These are phyloP conservation scores for Vitis labrusca DNA, from an alignment of 164 flowering plant genomes.

Conservation along the genomic window DNA sequence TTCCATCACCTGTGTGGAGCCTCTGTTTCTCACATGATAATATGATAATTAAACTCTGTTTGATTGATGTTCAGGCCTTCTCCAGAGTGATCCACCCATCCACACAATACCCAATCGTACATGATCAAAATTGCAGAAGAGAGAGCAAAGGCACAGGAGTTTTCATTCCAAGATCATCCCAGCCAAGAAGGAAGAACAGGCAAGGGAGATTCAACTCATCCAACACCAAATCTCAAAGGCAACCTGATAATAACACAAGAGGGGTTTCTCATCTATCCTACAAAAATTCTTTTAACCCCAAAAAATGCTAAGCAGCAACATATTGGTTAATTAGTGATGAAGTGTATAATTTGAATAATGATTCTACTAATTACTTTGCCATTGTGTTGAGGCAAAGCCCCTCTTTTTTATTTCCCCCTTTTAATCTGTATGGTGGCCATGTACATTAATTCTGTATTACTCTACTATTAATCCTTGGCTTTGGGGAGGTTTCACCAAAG, in stretches of 20 bases:
- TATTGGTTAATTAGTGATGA: background rate
- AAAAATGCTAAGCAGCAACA: constrained; percentile 7
- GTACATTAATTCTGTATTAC: background rate
- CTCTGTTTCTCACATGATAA: background rate
- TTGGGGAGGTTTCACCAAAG: constrained; percentile 12
- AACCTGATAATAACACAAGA: constrained; percentile 26
- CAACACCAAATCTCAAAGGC: constrained; percentile 36
- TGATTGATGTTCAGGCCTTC: constrained; percentile 32
- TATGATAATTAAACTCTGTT: background rate
- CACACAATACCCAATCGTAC: constrained; percentile 28
- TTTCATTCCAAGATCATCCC: constrained; percentile 69
- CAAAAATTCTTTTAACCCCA: constrained; percentile 23
- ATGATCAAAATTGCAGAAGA: constrained; percentile 43
- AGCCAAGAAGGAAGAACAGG: constrained; percentile 59
- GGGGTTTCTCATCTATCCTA: constrained; percentile 21
- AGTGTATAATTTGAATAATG: constrained; percentile 11
- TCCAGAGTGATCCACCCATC: constrained; percentile 31
- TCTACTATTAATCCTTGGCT: background rate
- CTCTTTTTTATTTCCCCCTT: background rate
- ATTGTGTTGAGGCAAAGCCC: background rate
- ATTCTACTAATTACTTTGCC: constrained; percentile 3
- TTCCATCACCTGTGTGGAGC: too few relatives aligned
- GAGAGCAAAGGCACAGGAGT: constrained; percentile 91
- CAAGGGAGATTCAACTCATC: constrained; percentile 41
- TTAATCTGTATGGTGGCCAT: too few relatives aligned